Base-by-base conservation (phyloP, 768 basidiomycete species). In the Coprinopsis marcescibilis region DNA sequence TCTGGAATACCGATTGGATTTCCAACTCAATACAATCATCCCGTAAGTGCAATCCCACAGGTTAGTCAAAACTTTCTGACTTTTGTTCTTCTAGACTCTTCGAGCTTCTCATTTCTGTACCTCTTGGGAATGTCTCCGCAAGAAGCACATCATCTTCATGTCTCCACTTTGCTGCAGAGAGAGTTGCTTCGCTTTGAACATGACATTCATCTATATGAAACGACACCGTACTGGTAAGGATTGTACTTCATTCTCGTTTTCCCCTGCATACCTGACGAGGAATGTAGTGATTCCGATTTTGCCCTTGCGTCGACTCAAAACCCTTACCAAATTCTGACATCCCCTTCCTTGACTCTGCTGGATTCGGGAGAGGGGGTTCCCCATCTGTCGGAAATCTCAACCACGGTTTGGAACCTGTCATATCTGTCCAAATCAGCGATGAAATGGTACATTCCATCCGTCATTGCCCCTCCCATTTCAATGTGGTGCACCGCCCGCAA, bases 1-100 rank as follows among this genome's bases (percentile, higher is more conserved):
- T 99, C 46, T 99, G 96, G 95, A 75, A 81, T 1, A 75, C 84
- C 0, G 87, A 90, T 53, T 80, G 85, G 77, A 83, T 97, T 33
- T 70, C 83, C 48, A 69, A 65, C 27, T 91, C 90, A 3, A 59
- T 90, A 15, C 69, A 76, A 36, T 72, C 83, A n/a, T 69, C 78
- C 61, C 72, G 87, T 86, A 57, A 52, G 76, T 56, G 40, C 54
- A 10, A n/a, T 23, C 46, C 13, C 8, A 43, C 15, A 23, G 17
- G 3, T 19, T 43, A 33, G 43, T 19, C 29, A 21, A 20, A 17
- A 5, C 12, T 25, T 14, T 35, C 41, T 21, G 5, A 44, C 34
- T 10, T 49, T 26, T 27, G 36, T 27, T 29, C 2, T 23, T 13
- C n/a, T 15, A 67, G 60, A 53, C 45, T 65, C 68, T 62, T 80